Evolutionary conservation across 208 protist species (phyloP), one percentile per base, ranked within the genome.

Genomic region (Leishmania amazonensis): DNA sequence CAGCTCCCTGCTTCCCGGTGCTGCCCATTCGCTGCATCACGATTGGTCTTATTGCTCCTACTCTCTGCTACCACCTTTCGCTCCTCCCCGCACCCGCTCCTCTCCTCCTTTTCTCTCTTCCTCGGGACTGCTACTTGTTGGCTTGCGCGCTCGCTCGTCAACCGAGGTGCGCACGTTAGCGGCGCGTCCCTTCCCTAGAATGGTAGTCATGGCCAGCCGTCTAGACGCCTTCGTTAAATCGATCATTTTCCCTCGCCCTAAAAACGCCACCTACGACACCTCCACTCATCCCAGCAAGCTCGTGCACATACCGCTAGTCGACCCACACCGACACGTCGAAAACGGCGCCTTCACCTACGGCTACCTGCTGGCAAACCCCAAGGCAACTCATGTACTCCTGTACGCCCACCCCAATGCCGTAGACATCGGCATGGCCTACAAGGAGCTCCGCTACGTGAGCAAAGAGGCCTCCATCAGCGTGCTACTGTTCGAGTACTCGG

Each of bases 381-480:
- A 83, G 35, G 81, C 90, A 1, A 93, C 87, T 9, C 89, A 93
- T 73, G 85, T 96, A 21, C 85, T 96, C 47, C 83, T 97, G 49
- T 97, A 97, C 79, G 93, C 93, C 17, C 94, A 97, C 78, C 91
- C 90, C 40, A 97, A 97, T 72, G 94, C 93, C 11, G 93, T 96
- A 3, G 94, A 97, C 79, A 94, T 96, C 83, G 94, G 88, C 11
- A 91, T 95, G 81, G 84, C 90, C 78, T 92, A 92, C 83, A 88
- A 89, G 53, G 90, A 95, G 81, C 80, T 96, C 67, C 90, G 87
- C 60, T 87, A 92, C 72, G 68, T 97, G 19, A 78, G 87, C 80
- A 84, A 90, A 72, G 83, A 90, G 42, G 86, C 89, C 24, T 87
- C 85, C 53, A 84, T 93, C 17, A 89, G 89, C 54, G 89, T 96